Evolutionary conservation across 345 rosid species (phyloP).

Genomic region (Iberis pinnata): DNA sequence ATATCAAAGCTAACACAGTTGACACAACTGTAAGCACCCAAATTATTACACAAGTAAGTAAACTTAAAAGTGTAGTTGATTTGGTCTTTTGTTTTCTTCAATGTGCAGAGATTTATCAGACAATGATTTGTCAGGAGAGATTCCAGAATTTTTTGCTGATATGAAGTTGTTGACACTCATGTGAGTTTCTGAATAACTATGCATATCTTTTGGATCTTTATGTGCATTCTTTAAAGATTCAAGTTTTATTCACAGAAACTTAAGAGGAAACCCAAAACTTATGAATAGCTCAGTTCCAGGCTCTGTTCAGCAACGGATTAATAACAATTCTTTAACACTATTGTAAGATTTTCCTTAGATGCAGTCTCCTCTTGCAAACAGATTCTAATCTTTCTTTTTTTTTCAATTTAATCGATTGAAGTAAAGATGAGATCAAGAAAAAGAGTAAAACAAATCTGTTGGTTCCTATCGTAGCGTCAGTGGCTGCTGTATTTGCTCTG

Average conservation of each 20-base stretch:
- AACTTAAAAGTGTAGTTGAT: no score
- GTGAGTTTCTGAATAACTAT: slow-evolving; percentile 32
- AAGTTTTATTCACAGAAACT: slow-evolving; percentile 17
- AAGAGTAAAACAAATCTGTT: neutral
- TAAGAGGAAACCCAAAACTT: slow-evolving; percentile 8
- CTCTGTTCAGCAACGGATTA: neutral
- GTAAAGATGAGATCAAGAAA: neutral
- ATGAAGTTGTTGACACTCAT: slow-evolving; percentile 34
- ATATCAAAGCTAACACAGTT: slow-evolving; percentile 33
- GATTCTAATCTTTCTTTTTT: neutral
- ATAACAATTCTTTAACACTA: slow-evolving; percentile 7
- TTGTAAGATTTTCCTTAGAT: slow-evolving; percentile 6
- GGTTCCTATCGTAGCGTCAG: slow-evolving; percentile 11
- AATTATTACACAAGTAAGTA: neutral
- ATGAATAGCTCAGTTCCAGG: slow-evolving; percentile 12
- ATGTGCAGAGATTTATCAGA: slow-evolving; percentile 51
- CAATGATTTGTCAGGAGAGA: slow-evolving; percentile 38
- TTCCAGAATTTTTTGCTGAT: slow-evolving; percentile 38
- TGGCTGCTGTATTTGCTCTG: slow-evolving; percentile 11
- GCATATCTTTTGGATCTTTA: neutral
- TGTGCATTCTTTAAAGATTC: neutral
- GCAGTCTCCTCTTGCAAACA: no score
- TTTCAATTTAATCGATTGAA: neutral
- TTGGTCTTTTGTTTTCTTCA: neutral
- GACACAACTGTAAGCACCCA: slow-evolving; percentile 32